Evolutionary conservation across 108 stramenopile genomes (phyloP), one percentile per base, ranked within the genome.

Genomic region (Nitzschia sp.): DNA sequence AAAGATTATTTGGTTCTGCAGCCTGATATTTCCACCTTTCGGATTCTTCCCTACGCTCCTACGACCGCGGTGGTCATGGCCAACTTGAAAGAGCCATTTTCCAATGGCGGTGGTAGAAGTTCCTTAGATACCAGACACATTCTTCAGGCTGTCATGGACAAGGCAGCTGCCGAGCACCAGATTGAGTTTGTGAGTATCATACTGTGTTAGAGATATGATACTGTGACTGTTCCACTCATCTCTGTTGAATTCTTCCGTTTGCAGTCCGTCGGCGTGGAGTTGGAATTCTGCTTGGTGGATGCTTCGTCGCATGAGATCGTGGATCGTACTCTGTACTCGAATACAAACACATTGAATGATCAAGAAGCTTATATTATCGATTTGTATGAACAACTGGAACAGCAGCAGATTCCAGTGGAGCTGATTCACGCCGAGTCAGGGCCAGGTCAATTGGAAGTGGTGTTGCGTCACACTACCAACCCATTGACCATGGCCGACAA

Each of bases 401-500:
- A 71, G 44, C 92, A 93, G 73, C 61, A 84, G 63, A 87, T 93
- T 59, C 57, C 77, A 10, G 51, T 93, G 15, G 89, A 90, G 67
- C 20, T 77, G 41, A 72, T 93, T 25, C 89, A 89, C 55, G 75
- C 86, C 39, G 92, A 93, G 63, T 79, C 77, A 21, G 92, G 84
- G 22, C 84, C 86, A 17, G 87, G 89, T 26, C 92, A 93, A 75
- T 48, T 93, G 19, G 92, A 93, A 62, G 72, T 93, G 7, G 92
- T 93, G 10, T 71, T 93, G 41, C 42, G 62, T 19, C 79, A 89
- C 70, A 75, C 75, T 1, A 55, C 72, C 19, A 65, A 89, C 76
- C 78, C 77, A 6, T 58, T 93, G 39, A 65, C 65, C 50, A 61
- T 90, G 63, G 86, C 81, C 37, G 92, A 93, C 52, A 62, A 84